These are phyloP conservation scores for Diaporthe ilicicola DNA, from an alignment of 2,329 filamentous ascomycete genomes.

Conservation along the genomic window DNA sequence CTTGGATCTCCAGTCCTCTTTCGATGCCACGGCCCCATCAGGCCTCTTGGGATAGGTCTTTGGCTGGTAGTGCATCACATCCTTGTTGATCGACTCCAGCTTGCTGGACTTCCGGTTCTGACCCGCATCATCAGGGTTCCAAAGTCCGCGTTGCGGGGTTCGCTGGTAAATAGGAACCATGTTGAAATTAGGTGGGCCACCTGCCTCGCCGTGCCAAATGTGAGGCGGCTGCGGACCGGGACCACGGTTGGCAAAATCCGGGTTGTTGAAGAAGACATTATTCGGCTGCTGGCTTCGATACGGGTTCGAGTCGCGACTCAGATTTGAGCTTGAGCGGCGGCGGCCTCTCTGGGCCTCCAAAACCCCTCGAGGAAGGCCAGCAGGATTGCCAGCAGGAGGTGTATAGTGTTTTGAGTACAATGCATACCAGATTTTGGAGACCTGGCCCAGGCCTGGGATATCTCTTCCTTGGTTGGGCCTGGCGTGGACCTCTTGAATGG, in stretches of 20 bases:
- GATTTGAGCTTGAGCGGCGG: background rate
- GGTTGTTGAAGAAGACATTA: background rate
- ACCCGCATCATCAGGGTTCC: background rate
- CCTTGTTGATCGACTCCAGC: background rate
- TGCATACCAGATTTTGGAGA: slow-evolving; percentile 25
- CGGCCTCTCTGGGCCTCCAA: background rate
- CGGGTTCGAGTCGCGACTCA: slow-evolving; percentile 25
- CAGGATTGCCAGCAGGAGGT: background rate
- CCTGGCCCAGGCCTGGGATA: background rate
- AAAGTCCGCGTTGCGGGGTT: slow-evolving; percentile 3
- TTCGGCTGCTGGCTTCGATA: slow-evolving; percentile 12
- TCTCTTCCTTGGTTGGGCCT: background rate
- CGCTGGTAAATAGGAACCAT: background rate
- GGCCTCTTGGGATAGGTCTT: background rate
- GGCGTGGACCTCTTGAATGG: slow-evolving; percentile 5
- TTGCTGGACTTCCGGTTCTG: slow-evolving; percentile 15
- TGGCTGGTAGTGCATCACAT: background rate
- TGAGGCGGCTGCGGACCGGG: background rate
- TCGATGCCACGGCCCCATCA: background rate
- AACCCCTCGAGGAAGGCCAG: background rate
- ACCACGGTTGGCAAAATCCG: background rate
- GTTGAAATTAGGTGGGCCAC: background rate
- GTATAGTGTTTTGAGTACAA: slow-evolving; percentile 28
- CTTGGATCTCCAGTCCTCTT: slow-evolving; percentile 30
- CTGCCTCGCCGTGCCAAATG: background rate